These are phyloP conservation scores for Euclidium syriacum DNA, from an alignment of 345 rosid genomes.

Conservation along the genomic window DNA sequence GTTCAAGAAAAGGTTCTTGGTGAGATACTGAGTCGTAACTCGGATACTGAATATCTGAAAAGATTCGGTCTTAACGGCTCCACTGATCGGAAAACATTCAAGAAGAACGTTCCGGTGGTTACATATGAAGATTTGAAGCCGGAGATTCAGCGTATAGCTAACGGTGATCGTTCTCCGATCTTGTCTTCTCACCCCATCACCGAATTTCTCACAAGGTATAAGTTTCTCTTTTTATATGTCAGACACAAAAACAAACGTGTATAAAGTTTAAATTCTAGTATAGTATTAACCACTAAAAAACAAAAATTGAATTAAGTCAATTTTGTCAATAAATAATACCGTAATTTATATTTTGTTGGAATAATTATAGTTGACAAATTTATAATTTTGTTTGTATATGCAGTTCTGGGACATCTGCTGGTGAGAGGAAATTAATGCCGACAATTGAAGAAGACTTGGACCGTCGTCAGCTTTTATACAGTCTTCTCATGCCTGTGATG, in stretches of 20 bases:
- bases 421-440: conserved; percentile 94
- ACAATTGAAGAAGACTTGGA: conserved; percentile 76
- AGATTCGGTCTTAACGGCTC: conserved; percentile 50
- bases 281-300: too few species aligned
- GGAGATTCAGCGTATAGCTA: conserved; percentile 68
- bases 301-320: not conserved
- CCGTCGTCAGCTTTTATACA: conserved; percentile 66
- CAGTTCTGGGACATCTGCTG: conserved; percentile 97
- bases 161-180: conserved; percentile 72
- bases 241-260: too few species aligned
- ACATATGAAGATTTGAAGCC: conserved; percentile 67
- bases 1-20: conserved; percentile 54
- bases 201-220: conserved; percentile 76
- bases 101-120: conserved; percentile 53
- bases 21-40: conserved; percentile 55
- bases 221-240: too few species aligned
- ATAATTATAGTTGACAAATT: not conserved
- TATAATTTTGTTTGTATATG: not conserved
- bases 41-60: conserved; percentile 54
- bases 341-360: not conserved
- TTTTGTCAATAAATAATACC: not conserved
- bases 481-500: conserved; percentile 93
- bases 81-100: conserved; percentile 48
- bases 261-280: too few species aligned
- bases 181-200: conserved; percentile 62